Evolutionary conservation across 2,329 filamentous ascomycete species (phyloP).

Genomic region (Lachnellula arida): DNA sequence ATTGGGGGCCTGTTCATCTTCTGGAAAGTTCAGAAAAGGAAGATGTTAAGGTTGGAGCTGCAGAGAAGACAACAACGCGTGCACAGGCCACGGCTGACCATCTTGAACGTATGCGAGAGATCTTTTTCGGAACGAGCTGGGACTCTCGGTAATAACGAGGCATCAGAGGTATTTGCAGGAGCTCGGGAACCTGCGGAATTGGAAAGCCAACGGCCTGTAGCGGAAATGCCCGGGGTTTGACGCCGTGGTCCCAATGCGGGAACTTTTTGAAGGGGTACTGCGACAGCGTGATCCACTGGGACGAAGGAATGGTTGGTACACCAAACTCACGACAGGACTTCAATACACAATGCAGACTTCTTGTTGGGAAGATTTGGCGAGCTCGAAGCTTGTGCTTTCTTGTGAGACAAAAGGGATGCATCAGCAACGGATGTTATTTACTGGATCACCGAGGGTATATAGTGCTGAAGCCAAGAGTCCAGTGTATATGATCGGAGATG

Average conservation of each 20-base stretch:
- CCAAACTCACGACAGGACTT: too few relatives aligned
- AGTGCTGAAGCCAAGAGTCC: too few relatives aligned
- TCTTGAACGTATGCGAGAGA: background rate
- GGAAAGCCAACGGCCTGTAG: background rate
- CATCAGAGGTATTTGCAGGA: background rate
- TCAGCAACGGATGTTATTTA: too few relatives aligned
- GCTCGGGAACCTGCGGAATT: background rate
- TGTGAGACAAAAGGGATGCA: too few relatives aligned
- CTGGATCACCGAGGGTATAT: too few relatives aligned
- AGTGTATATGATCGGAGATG: too few relatives aligned
- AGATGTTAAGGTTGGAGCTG: background rate
- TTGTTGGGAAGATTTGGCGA: too few relatives aligned
- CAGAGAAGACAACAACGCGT: background rate
- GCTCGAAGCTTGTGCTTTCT: too few relatives aligned
- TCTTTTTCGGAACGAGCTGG: background rate
- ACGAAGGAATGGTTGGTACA: background rate
- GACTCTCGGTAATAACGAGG: background rate
- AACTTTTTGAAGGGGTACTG: background rate
- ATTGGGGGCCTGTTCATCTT: background rate
- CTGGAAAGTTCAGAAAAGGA: background rate
- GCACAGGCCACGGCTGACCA: background rate
- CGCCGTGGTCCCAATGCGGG: background rate
- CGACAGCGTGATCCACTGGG: background rate
- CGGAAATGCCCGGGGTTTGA: background rate
- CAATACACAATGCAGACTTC: too few relatives aligned